Base-by-base conservation (phyloP, 768 basidiomycete species). In the Hericium erinaceus region DNA sequence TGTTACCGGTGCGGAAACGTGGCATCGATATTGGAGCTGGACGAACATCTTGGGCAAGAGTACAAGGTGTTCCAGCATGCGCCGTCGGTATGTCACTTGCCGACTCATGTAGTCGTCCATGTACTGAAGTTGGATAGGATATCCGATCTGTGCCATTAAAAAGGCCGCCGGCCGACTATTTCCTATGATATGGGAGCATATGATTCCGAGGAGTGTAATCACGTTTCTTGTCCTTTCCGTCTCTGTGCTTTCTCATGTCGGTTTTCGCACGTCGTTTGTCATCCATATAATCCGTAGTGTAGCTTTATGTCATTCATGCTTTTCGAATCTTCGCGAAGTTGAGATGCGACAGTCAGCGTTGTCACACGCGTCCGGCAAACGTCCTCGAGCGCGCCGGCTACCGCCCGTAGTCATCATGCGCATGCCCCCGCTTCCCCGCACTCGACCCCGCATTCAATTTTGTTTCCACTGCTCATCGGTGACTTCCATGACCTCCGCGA, bases 1-100 rank as follows among this genome's bases (percentile, higher is more conserved):
- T 98, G 95, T 72, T 98, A 98, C 72, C 78, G 95, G 90, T 95
- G 65, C 61, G 95, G 95, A 16, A 97, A 98, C 69, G 90, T 95
- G 22, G 94, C 95, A 37, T 93, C 92, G 28, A 94, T 98, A 65
- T 77, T 98, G 16, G 88, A 95, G 68, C 77, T 99, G 54, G 94
- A 98, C 70, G 97, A 98, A 64, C 80, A 93, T 64, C 80, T 98
- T 33, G 83, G 83, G 26, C 94, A 97, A 69, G 91, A 94, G 69
- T 99, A 98, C 74, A 95, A 95, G 67, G 93, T 95, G 16, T 98
- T 99, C 72, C 79, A 83, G 44, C 90, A 92, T 66, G 95, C 95
- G 6, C 84, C 92, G 1, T 79, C 90, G 70, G 90, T 91, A 70
- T 66, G 86, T 77, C 39, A 55, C 24, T 58, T 51, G 22, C 24